Base-by-base conservation (phyloP, 345 rosid species). In the Physaria fendleri region DNA sequence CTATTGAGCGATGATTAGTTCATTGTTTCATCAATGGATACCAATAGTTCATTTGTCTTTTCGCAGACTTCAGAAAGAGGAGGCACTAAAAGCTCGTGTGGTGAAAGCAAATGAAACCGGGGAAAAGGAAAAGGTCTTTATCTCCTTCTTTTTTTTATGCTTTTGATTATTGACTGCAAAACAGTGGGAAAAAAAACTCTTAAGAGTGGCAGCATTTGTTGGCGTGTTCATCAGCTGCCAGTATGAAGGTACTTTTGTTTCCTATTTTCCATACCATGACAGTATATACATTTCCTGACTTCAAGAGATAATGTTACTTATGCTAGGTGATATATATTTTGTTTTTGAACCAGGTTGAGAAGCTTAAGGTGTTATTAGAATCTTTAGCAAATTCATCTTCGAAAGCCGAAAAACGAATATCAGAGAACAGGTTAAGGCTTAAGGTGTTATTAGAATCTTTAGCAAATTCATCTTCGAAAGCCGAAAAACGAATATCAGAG, bases 391-490 rank as follows among this genome's bases (percentile, higher is more conserved):
- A 80, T 65, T 88, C 99, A 33, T 51, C 77, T 40, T 32, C 76
- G 48, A 92, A 92, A 81, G 84, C 95, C 17, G 97, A 88, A 74
- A 92, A 92, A 65, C 93, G 97, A 61, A 81, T 92, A 51, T 48
- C 73, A 60, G 97, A 90, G 72, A 75, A 85, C 74, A 84, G 95
- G 97, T 87, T 30, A 47, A 44, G 21, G n/a, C n/a, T n/a, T n/a
- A n/a, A n/a, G n/a, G n/a, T n/a, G n/a, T 74, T 92, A 55, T 78
- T 91, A 58, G 99, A 88, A 51, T 92, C 99, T 69, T 87, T 88
- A 62, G 81, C 82, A 59, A 86, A 80, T 65, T 88, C 99, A 33
- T 51, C 77, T 40, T 32, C 76, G 48, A 92, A 92, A 81, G 84
- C 95, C 17, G 97, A 88, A 74, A 92, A 92, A 65, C 93, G 97